phyloP scores from a whole-genome alignment of 1,284 basidiomycete genomes.

The Ustilago tritici region DNA sequence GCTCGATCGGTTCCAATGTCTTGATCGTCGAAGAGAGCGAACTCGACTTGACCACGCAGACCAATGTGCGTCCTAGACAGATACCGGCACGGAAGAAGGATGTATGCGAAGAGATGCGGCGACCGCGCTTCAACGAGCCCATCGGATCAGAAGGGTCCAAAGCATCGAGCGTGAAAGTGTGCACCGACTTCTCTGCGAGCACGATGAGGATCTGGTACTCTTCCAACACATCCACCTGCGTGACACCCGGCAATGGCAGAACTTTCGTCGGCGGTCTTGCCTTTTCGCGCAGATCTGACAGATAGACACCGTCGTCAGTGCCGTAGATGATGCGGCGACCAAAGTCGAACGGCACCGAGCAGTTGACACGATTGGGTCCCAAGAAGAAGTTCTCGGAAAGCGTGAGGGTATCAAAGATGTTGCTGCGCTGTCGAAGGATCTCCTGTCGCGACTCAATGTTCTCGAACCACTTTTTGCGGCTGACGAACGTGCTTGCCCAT shows the following conservation, averaged over 20 bases:
- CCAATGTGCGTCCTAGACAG: slow-evolving; percentile 91
- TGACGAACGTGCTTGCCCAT: slow-evolving; percentile 88
- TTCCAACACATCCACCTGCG: slow-evolving; percentile 95
- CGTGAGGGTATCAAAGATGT: slow-evolving; percentile 86
- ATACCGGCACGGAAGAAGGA: slow-evolving; percentile 97
- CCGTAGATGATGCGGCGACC: slow-evolving; percentile 93
- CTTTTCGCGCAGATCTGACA: slow-evolving; percentile 83
- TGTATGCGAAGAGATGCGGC: slow-evolving; percentile 94
- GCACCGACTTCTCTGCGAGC: slow-evolving; percentile 87
- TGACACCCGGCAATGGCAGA: slow-evolving; percentile 86
- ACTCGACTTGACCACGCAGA: slow-evolving; percentile 96
- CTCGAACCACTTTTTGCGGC: slow-evolving; percentile 94
- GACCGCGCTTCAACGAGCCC: slow-evolving; percentile 90
- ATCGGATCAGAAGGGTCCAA: slow-evolving; percentile 90
- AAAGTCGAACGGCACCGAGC: slow-evolving; percentile 89
- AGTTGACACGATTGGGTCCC: slow-evolving; percentile 82
- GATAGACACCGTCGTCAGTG: slow-evolving; percentile 94
- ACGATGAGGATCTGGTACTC: slow-evolving; percentile 96
- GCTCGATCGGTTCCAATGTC: slow-evolving; percentile 94
- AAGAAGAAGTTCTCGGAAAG: slow-evolving; percentile 89
- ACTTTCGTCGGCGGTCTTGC: slow-evolving; percentile 85
- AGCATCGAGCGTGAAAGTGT: slow-evolving; percentile 94
- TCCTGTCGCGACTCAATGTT: slow-evolving; percentile 90
- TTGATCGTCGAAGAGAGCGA: slow-evolving; percentile 97
- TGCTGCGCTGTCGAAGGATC: slow-evolving; percentile 82